These are phyloP conservation scores for Austroboletus niveus DNA, from an alignment of 1,284 basidiomycete species.

Conservation along the genomic window DNA sequence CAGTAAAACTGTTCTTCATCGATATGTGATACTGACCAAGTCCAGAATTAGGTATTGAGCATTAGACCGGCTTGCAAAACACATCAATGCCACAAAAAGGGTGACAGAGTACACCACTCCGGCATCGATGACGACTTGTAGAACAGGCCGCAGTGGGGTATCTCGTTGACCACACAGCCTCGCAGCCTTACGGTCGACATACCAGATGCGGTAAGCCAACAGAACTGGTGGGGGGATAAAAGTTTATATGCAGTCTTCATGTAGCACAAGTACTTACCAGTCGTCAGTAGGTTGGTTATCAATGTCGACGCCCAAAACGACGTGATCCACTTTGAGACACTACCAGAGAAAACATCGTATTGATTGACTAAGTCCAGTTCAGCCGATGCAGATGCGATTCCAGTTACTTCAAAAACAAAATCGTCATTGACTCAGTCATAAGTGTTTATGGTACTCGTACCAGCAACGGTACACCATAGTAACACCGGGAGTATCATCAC, in stretches of 20 bases:
- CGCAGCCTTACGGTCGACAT: slow-evolving; percentile 11
- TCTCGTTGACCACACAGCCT: slow-evolving; percentile 1
- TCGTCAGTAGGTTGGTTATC: slow-evolving; percentile 17
- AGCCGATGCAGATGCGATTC: slow-evolving; percentile 12
- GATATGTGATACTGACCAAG: slow-evolving; percentile 12
- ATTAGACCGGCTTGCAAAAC: slow-evolving; percentile 11
- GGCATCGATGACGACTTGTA: slow-evolving; percentile 25
- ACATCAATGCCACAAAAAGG: slow-evolving; percentile 14
- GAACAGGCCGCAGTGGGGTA: slow-evolving; percentile 18
- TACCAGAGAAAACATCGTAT: slow-evolving; percentile 9
- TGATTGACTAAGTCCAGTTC: slow-evolving; percentile 2
- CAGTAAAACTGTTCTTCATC: background rate
- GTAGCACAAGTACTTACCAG: slow-evolving; percentile 11
- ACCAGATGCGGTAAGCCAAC: slow-evolving; percentile 26
- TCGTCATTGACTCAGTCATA: background rate
- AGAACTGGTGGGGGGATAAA: slow-evolving; percentile 7
- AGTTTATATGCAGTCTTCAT: background rate
- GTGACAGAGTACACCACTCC: slow-evolving; percentile 22
- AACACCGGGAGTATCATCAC: slow-evolving; percentile 20
- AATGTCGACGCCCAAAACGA: slow-evolving; percentile 18
- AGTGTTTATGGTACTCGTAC: slow-evolving; percentile 7
- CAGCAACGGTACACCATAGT: slow-evolving; percentile 18
- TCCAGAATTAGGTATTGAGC: slow-evolving; percentile 19
- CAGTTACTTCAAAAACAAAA: slow-evolving; percentile 14
- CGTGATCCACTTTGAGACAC: slow-evolving; percentile 16